Evolutionary conservation across 176 grass and related monocot genomes (phyloP), one percentile per base, ranked within the genome.

Genomic region (Eleusine indica): DNA sequence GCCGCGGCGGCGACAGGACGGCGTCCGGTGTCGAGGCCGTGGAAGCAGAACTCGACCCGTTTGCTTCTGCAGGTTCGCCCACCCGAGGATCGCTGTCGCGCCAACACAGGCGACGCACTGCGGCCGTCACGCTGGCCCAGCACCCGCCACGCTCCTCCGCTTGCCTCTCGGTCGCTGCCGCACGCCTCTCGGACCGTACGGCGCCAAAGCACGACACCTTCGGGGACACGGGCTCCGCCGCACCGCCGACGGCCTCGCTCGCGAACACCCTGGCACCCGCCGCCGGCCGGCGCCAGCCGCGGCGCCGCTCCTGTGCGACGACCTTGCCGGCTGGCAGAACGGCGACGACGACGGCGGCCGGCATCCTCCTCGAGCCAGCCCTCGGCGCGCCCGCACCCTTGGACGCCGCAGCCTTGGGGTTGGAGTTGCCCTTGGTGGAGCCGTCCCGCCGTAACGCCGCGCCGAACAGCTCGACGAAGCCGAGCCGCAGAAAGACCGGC

Each of bases 181-280:
- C 28, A 7, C 66, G 61, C 12, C 9, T 77, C 56, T 82, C 78
- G 38, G 78, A 29, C 46, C 58, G 83, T 0, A 86, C 88, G 6
- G 66, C 48, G 0, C 78, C 88, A 4, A 89, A 86, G 73, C 83
- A 86, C 6, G 83, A 90, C 66, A 89, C 88, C 73, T 89, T 89
- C 57, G 78, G 88, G 28, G 88, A 90, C 78, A 16, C 58, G 9
- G 83, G 88, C 73, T 90, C 78, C 56, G 66, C 35, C 18, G 22
- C 83, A 15, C 28, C 83, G 14, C 28, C 83, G 14, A 54, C 65
- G 47, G 78, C 88, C 46, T 89, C 88, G 66, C 88, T 85, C 47
- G 88, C 78, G 73, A 86, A 86, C 1, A 89, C 58, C 83, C 73
- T 82, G 56, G 78, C 83, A 1, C 73, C 78, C 1, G 66, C 44